A percentile compares a stretch with the other conserved stretches of the same genome.
These are phyloP conservation scores for Fusarium burgessii DNA, from an alignment of 2,329 filamentous ascomycete genomes.

Conservation along the genomic window DNA sequence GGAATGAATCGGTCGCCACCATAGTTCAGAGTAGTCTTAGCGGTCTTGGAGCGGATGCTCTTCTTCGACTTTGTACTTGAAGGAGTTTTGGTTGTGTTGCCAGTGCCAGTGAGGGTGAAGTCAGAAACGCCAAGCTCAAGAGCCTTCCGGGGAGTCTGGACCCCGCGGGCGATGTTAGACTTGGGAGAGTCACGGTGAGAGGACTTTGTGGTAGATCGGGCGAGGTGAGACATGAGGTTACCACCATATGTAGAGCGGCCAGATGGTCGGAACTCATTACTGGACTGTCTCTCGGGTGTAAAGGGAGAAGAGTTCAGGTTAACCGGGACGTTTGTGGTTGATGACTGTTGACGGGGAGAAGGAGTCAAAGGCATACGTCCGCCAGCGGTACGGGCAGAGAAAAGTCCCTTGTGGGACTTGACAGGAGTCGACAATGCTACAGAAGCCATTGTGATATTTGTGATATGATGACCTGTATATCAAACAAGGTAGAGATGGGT, in stretches of 20 bases:
- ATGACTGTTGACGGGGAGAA: constrained; percentile 79
- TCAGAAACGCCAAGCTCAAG: constrained; percentile 94
- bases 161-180: constrained; percentile 87
- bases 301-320: constrained; percentile 78
- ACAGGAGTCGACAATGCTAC: constrained; percentile 86
- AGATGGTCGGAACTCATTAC: constrained; percentile 64
- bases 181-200: constrained; percentile 90
- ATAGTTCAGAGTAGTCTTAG: constrained; percentile 84
- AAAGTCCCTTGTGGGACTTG: constrained; percentile 94
- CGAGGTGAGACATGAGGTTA: constrained; percentile 83
- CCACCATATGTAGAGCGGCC: constrained; percentile 83
- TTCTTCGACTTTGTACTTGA: constrained; percentile 69
- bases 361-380: constrained; percentile 95
- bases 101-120: constrained; percentile 89
- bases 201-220: constrained; percentile 74
- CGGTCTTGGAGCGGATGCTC: constrained; percentile 66
- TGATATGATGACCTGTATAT: constrained; percentile 21
- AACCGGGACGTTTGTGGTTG: constrained; percentile 60
- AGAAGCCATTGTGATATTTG: constrained; percentile 77
- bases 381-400: constrained; percentile 91
- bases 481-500: constrained; percentile 12
- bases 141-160: constrained; percentile 81
- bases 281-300: constrained; percentile 74
- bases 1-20: constrained; percentile 95
- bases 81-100: constrained; percentile 70